phyloP scores from a whole-genome alignment of 768 basidiomycete species.

The Clitopilus hobsonii region DNA sequence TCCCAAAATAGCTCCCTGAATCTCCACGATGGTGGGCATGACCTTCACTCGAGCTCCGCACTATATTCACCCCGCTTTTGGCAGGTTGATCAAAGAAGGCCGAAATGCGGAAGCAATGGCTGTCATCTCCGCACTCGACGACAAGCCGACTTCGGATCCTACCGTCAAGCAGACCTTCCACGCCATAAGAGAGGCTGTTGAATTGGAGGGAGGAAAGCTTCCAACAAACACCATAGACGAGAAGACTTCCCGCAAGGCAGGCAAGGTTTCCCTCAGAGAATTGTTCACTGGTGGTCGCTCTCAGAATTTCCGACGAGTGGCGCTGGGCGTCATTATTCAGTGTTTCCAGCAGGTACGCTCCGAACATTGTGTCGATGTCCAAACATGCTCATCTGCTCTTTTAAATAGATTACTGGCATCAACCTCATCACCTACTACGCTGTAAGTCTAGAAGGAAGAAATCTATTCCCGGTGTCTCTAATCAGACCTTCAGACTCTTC shows the following conservation, averaged over 20 bases:
- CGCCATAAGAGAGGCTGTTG: constrained; percentile 50
- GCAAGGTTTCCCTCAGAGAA: constrained; percentile 40
- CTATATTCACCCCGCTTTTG: background rate
- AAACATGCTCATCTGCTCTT: background rate
- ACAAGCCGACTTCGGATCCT: constrained; percentile 41
- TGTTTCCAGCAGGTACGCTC: constrained; percentile 55
- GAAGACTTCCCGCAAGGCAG: constrained; percentile 4
- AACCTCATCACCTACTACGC: constrained; percentile 62
- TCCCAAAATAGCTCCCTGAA: constrained; percentile 43
- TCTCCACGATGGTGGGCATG: constrained; percentile 49
- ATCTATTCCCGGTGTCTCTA: too few relatives aligned
- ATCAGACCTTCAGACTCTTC: constrained; percentile 45
- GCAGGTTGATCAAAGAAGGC: constrained; percentile 54
- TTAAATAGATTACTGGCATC: constrained; percentile 48
- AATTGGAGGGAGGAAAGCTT: constrained; percentile 28
- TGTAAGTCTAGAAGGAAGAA: too few relatives aligned
- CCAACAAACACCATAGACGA: background rate
- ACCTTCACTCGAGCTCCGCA: background rate
- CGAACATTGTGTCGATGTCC: background rate
- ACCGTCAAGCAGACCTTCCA: constrained; percentile 46
- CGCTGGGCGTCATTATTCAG: constrained; percentile 52
- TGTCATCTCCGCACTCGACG: constrained; percentile 59
- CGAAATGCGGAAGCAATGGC: constrained; percentile 52
- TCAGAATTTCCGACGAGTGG: constrained; percentile 58
- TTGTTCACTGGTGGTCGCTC: constrained; percentile 50